Conservation (phyloP, 2,329 filamentous ascomycete genomes). For the Myriosclerotinia scirpicola region DNA sequence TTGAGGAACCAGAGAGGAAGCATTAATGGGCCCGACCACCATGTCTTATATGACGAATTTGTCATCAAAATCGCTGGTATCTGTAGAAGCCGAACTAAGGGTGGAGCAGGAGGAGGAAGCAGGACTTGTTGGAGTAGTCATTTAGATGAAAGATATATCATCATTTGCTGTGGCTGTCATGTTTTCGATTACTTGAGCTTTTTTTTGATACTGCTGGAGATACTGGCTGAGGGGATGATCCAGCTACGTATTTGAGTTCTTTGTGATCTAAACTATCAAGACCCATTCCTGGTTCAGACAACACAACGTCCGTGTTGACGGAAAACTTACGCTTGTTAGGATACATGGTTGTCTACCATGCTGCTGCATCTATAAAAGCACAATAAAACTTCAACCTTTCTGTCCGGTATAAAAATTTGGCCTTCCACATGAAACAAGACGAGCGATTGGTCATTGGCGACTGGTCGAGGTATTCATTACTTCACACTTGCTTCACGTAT, state of each 20-base stretch:
- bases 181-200: not conserved
- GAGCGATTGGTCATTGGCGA: no score
- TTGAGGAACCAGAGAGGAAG: not conserved
- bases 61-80: not conserved
- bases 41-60: no score
- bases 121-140: not conserved
- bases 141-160: not conserved
- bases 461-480: no score
- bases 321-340: not conserved
- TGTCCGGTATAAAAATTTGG: no score
- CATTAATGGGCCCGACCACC: not conserved
- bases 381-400: no score
- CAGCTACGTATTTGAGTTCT: not conserved
- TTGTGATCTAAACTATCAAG: not conserved
- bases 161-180: not conserved
- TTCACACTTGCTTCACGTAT: no score
- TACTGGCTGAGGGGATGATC: not conserved
- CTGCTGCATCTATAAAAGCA: no score
- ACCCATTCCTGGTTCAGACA: not conserved
- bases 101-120: not conserved
- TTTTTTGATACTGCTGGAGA: not conserved
- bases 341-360: not conserved
- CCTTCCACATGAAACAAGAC: no score
- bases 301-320: not conserved
- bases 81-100: not conserved